These are phyloP conservation scores for Ustilago esculenta DNA, from an alignment of 1,284 basidiomycete genomes.

Conservation along the genomic window DNA sequence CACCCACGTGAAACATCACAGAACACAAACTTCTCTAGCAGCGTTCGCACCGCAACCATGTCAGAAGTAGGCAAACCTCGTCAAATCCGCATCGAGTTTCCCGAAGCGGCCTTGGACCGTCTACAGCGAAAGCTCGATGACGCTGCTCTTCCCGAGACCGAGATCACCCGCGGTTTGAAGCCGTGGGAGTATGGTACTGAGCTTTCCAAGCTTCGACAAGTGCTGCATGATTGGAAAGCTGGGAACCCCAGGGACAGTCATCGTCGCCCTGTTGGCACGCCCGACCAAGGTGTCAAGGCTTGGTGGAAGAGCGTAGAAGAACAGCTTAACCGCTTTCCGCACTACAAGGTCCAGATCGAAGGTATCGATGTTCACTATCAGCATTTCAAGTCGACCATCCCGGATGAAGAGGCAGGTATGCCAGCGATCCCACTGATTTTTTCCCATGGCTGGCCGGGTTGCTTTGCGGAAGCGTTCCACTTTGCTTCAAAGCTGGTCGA, in stretches of 20 bases:
- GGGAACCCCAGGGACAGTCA: conserved; percentile 31
- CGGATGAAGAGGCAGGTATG: conserved; percentile 17
- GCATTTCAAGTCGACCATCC: conserved; percentile 25
- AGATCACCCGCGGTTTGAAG: conserved; percentile 35
- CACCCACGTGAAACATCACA: too few relatives aligned
- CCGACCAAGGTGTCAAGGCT: conserved; percentile 34
- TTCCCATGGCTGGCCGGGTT: conserved; percentile 57
- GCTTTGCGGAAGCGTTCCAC: conserved; percentile 46
- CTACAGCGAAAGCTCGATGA: conserved; percentile 50
- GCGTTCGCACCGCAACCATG: conserved; percentile 9
- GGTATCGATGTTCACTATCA: conserved; percentile 53
- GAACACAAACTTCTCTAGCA: too few relatives aligned
- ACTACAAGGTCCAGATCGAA: conserved; percentile 50
- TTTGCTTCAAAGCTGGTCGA: conserved; percentile 34
- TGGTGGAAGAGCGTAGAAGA: conserved; percentile 51
- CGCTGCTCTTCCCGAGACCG: conserved; percentile 33
- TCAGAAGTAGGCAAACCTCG: conserved; percentile 26
- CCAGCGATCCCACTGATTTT: conserved; percentile 57
- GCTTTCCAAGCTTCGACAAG: conserved; percentile 35
- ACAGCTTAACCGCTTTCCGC: conserved; percentile 37
- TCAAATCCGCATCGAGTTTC: conserved; percentile 31
- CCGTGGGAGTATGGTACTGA: conserved; percentile 55
- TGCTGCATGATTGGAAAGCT: conserved; percentile 43
- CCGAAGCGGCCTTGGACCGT: conserved; percentile 40
- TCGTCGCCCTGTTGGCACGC: conserved; percentile 10